phyloP scores from a whole-genome alignment of 192 early-diverging fungal genomes.

The Backusella tarrabulga region DNA sequence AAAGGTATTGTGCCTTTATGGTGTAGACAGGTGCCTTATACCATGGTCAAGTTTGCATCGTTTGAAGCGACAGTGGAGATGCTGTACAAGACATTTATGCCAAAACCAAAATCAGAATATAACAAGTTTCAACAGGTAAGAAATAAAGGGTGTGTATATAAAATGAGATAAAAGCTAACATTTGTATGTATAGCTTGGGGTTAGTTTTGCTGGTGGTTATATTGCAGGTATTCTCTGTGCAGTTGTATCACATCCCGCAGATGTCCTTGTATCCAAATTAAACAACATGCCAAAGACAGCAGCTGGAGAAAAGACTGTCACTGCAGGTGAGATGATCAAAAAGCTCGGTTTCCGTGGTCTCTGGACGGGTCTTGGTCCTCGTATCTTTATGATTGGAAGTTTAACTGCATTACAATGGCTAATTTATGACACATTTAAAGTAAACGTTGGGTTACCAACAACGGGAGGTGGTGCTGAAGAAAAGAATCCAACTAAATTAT shows the following conservation, averaged over 20 bases:
- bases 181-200: conserved; percentile 35
- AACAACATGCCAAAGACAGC: conserved; percentile 25
- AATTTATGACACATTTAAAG: conserved; percentile 84
- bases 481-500: neutral
- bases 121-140: conserved; percentile 65
- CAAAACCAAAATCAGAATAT: conserved; percentile 69
- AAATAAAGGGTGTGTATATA: neutral
- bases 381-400: conserved; percentile 92
- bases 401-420: conserved; percentile 84
- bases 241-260: conserved; percentile 88
- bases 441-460: conserved; percentile 29
- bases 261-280: conserved; percentile 70
- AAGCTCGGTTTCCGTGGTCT: conserved; percentile 64
- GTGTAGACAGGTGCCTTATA: conserved; percentile 81
- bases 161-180: neutral
- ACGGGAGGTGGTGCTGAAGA: conserved; percentile 5
- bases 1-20: conserved; percentile 71
- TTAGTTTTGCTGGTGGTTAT: conserved; percentile 83
- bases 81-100: conserved; percentile 58
- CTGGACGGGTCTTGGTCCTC: conserved; percentile 80
- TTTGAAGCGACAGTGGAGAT: conserved; percentile 75
- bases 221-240: conserved; percentile 87
- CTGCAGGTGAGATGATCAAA: conserved; percentile 39
- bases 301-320: conserved; percentile 12
- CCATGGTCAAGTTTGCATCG: conserved; percentile 81